A percentile compares a stretch with the other conserved stretches of the same genome.
Conservation (phyloP, 805 yeast species). For the Metschnikowia proteae region DNA sequence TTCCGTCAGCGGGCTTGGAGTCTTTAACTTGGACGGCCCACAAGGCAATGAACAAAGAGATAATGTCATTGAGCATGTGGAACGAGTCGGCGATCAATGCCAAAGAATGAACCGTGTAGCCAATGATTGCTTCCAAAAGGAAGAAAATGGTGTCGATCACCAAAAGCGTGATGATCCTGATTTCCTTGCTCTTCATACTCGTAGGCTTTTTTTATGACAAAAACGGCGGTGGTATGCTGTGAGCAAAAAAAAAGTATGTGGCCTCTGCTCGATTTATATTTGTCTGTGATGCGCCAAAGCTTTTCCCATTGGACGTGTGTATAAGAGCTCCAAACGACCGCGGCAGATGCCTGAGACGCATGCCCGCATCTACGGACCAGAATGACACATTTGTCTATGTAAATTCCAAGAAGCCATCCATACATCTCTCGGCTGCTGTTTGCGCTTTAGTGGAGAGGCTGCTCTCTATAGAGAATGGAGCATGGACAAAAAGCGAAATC, state of each 20-base stretch:
- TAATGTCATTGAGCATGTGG: constrained; percentile 95
- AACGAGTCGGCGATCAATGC: constrained; percentile 95
- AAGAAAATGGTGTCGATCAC: constrained; percentile 78
- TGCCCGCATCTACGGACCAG: background rate
- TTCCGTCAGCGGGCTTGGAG: constrained; percentile 74
- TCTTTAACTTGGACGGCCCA: constrained; percentile 96
- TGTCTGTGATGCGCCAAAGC: background rate
- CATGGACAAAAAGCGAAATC: too few species aligned
- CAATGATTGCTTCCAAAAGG: constrained; percentile 77
- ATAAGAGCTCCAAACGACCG: background rate
- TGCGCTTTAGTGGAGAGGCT: too few species aligned
- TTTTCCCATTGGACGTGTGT: background rate
- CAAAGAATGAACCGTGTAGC: constrained; percentile 88
- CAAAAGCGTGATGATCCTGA: constrained; percentile 68
- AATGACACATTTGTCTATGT: too few species aligned
- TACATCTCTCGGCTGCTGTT: too few species aligned
- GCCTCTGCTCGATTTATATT: background rate
- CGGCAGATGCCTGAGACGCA: background rate
- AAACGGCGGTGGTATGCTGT: background rate
- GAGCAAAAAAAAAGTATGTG: background rate
- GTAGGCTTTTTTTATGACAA: background rate
- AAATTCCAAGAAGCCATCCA: too few species aligned
- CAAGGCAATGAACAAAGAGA: constrained; percentile 82
- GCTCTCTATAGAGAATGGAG: too few species aligned
- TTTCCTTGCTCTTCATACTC: constrained; percentile 53